These are phyloP conservation scores for Phyllosticta citrichinensis DNA, from an alignment of 2,329 filamentous ascomycete species.

Conservation along the genomic window DNA sequence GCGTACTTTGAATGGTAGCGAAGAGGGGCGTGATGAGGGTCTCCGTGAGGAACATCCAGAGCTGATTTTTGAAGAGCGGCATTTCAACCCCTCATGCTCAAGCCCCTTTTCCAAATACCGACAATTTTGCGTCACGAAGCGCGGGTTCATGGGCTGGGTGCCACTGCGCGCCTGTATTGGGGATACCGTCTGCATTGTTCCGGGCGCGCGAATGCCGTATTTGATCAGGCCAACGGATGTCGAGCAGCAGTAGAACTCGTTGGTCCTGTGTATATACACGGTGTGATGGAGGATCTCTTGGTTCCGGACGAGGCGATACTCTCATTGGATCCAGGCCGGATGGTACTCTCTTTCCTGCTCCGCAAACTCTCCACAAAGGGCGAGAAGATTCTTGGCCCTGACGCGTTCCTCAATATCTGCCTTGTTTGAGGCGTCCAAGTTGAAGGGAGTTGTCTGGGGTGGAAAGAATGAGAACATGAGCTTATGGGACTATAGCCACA, in stretches of 20 bases:
- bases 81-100: too few species aligned
- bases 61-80: background rate
- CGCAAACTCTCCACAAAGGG: background rate
- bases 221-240: slow-evolving; percentile 4
- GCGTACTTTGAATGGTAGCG: background rate
- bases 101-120: background rate
- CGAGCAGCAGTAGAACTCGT: slow-evolving; percentile 4
- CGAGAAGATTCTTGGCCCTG: background rate
- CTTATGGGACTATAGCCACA: too few species aligned
- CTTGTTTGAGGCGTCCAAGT: background rate
- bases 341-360: too few species aligned
- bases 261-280: slow-evolving; percentile 14
- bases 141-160: slow-evolving; percentile 13
- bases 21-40: background rate
- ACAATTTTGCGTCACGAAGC: slow-evolving; percentile 12
- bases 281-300: slow-evolving; percentile 10
- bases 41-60: background rate
- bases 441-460: too few species aligned
- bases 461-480: too few species aligned
- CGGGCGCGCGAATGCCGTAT: slow-evolving; percentile 12
- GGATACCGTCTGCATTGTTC: slow-evolving; percentile 12
- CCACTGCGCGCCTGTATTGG: slow-evolving; percentile 1
- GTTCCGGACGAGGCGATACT: too few species aligned
- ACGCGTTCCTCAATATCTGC: background rate
- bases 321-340: too few species aligned